Conservation (phyloP, 257 asterid genomes). For the Avicennia marina region DNA sequence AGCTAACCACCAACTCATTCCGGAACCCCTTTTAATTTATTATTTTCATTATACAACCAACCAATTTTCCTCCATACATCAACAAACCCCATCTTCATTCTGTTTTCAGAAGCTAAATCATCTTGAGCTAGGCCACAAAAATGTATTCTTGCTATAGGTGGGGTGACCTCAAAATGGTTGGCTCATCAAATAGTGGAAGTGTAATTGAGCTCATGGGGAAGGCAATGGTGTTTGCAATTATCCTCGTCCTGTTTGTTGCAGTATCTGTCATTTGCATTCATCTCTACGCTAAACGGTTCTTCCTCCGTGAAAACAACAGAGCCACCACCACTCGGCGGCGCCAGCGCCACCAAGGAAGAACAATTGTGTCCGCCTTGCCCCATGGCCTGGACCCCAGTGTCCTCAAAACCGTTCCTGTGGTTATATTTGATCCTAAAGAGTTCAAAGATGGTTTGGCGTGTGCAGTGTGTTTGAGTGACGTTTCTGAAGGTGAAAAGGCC, state of each 20-base stretch:
- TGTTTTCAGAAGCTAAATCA: background rate
- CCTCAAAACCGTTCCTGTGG: constrained; percentile 53
- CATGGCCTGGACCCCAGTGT: constrained; percentile 46
- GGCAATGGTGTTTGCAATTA: background rate
- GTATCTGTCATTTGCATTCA: background rate
- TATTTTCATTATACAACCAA: no score
- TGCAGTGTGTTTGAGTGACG: constrained; percentile 60
- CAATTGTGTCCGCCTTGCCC: constrained; percentile 18
- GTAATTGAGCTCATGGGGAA: background rate
- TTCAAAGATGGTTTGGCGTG: constrained; percentile 62
- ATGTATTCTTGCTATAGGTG: background rate
- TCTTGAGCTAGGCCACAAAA: background rate
- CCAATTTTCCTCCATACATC: background rate
- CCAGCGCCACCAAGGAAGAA: constrained; percentile 37
- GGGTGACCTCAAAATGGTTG: constrained; percentile 28
- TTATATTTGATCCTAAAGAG: constrained; percentile 27
- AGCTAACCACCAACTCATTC: no score
- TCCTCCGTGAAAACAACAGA: background rate
- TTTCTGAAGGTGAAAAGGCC: constrained; percentile 56
- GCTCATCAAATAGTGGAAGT: no score
- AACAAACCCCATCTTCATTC: constrained; percentile 12
- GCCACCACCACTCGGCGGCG: constrained; percentile 21
- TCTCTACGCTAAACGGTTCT: background rate
- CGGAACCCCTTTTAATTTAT: no score
- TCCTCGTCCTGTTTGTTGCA: background rate